Evolutionary conservation across 768 basidiomycete genomes (phyloP), one percentile per base, ranked within the genome.

Genomic region (Scleroderma citrinum): DNA sequence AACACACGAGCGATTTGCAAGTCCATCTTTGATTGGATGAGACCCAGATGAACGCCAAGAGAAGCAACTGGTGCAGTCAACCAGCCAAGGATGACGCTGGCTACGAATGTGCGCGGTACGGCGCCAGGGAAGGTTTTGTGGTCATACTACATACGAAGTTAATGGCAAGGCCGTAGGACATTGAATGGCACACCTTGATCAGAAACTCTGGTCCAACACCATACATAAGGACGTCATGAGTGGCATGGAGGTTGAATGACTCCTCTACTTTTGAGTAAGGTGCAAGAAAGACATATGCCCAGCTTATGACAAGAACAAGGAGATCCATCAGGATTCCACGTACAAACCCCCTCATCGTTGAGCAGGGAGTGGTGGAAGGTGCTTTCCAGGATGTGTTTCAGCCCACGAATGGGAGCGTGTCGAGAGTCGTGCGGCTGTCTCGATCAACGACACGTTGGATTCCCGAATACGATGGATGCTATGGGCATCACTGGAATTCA

Each of bases 201-300:
- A 89, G 63, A 30, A 57, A 64, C 3, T 61, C 59, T 2, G 67
- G 60, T 1, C 60, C 41, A 16, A 81, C 62, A 2, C 93, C 92
- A 59, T 92, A 83, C 69, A 85, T 77, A 24, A 97, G 70, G 21
- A 91, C 72, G 66, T 99, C 96, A 60, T 96, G 91, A 1, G 76
- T 77, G 0, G 91, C 93, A 62, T 98, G 96, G 8, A 98, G 76
- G 56, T 87, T 93, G 75, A 97, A 97, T 60, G 87, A 89, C 69
- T 99, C 96, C 66, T 99, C 96, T 24, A 99, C 96, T 70, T 99
- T 99, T 3, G 90, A 88, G 63, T 87, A 92, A 0, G 96, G 95
- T 2, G 89, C 79, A 3, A 90, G 70, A 21, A 87, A 56, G 41
- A 94, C 85, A 55, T 95, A 86, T 1, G 61, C 56, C 76, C 82